Evolutionary conservation across 179 eudicot species (phyloP).

Genomic region (Drosera spatulata): DNA sequence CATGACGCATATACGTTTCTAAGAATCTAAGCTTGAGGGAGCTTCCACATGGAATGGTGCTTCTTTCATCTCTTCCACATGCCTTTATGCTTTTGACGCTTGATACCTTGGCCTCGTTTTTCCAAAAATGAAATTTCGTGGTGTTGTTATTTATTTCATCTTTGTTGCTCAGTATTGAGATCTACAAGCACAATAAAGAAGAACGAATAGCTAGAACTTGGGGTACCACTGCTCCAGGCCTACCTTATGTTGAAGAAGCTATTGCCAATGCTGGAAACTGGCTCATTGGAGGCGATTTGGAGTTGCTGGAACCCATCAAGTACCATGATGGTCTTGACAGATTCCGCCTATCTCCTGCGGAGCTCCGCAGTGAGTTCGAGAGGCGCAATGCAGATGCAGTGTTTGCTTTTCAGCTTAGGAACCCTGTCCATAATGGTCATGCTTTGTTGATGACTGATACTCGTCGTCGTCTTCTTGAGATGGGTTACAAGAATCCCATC

Average conservation of each 20-base stretch:
- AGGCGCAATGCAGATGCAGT: constrained; percentile 67
- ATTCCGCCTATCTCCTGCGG: constrained; percentile 69
- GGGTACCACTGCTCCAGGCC: too few relatives aligned
- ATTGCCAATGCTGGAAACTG: constrained; percentile 63
- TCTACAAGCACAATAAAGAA: too few relatives aligned
- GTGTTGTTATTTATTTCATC: too few relatives aligned
- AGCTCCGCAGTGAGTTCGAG: constrained; percentile 71
- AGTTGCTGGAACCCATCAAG: constrained; percentile 73
- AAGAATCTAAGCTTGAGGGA: too few relatives aligned
- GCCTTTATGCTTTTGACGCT: too few relatives aligned
- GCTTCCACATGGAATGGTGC: too few relatives aligned
- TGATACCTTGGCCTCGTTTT: too few relatives aligned
- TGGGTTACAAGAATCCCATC: constrained; percentile 88
- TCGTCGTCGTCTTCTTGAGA: constrained; percentile 79
- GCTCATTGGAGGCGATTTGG: constrained; percentile 88
- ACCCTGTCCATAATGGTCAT: constrained; percentile 96
- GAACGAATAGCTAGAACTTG: too few relatives aligned
- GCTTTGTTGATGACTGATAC: constrained; percentile 95
- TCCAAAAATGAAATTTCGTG: too few relatives aligned
- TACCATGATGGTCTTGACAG: constrained; percentile 82
- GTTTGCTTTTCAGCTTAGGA: constrained; percentile 33
- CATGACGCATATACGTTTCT: too few relatives aligned
- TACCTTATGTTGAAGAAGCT: not conserved
- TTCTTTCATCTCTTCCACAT: too few relatives aligned
- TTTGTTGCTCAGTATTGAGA: too few relatives aligned